phyloP scores from a whole-genome alignment of 83 land plant genomes.

The Diphasiastrum complanatum region DNA sequence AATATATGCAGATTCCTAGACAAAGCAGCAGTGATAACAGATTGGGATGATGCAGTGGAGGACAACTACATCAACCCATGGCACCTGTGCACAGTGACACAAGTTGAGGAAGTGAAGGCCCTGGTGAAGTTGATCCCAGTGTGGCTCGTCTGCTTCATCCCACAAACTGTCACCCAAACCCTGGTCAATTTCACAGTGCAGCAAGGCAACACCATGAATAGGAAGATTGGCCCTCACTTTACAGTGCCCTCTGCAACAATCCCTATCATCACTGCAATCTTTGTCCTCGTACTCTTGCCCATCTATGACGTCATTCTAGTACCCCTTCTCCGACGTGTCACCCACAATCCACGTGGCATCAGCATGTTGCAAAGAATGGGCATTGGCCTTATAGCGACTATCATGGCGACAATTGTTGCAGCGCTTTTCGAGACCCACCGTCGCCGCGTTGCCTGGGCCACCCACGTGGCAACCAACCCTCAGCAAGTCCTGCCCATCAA shows the following conservation, averaged over 20 bases:
- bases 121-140: constrained; percentile 50
- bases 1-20: too few relatives aligned
- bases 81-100: too few relatives aligned
- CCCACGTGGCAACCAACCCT: constrained; percentile 27
- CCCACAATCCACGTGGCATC: constrained; percentile 55
- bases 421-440: constrained; percentile 44
- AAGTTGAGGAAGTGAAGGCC: constrained; percentile 73
- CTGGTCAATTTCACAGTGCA: constrained; percentile 47
- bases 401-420: constrained; percentile 48
- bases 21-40: too few relatives aligned
- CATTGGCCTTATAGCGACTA: constrained; percentile 45
- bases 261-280: constrained; percentile 58
- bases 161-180: constrained; percentile 36
- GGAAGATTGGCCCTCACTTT: constrained; percentile 41
- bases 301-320: constrained; percentile 38
- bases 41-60: too few relatives aligned
- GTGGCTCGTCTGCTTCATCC: constrained; percentile 49
- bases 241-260: constrained; percentile 51
- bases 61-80: too few relatives aligned
- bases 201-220: constrained; percentile 54
- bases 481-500: constrained; percentile 37
- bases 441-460: constrained; percentile 34
- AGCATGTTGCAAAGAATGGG: constrained; percentile 66
- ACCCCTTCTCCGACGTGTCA: constrained; percentile 39
- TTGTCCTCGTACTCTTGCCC: constrained; percentile 43